These are phyloP conservation scores for Berkeleyomyces rouxiae DNA, from an alignment of 2,329 filamentous ascomycete genomes.

Conservation along the genomic window DNA sequence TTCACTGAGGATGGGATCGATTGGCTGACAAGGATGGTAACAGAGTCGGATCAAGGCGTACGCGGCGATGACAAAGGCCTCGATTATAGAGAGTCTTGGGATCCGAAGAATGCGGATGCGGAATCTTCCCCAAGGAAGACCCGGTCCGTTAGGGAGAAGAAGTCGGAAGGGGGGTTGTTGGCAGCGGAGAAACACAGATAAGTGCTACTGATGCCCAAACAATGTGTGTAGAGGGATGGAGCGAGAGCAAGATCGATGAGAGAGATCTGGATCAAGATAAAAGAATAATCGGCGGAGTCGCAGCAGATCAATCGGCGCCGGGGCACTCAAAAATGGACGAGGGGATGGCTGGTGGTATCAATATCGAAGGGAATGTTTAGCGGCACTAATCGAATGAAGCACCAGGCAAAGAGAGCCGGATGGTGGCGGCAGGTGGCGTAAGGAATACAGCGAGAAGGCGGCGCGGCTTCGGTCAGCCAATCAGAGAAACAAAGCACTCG, in stretches of 20 bases:
- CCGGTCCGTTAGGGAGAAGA: constrained; percentile 4
- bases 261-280: not conserved
- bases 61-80: not conserved
- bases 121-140: constrained; percentile 12
- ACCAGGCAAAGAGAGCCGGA: not conserved
- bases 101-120: constrained; percentile 4
- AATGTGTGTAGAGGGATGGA: not conserved
- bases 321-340: not conserved
- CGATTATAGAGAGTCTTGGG: not conserved
- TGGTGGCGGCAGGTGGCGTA: not conserved
- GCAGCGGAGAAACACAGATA: not conserved
- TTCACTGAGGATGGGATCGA: not conserved
- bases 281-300: not conserved
- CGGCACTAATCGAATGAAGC: not conserved
- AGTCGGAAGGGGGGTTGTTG: not conserved
- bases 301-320: constrained; percentile 9
- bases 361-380: not conserved
- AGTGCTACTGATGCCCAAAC: not conserved
- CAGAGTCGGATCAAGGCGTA: not conserved
- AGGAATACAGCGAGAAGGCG: not conserved
- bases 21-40: not conserved
- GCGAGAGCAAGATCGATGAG: not conserved
- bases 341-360: not conserved
- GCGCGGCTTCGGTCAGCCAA: not conserved
- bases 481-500: not conserved